phyloP scores from a whole-genome alignment of 169 alveolate species.

The Babesia ovata region DNA sequence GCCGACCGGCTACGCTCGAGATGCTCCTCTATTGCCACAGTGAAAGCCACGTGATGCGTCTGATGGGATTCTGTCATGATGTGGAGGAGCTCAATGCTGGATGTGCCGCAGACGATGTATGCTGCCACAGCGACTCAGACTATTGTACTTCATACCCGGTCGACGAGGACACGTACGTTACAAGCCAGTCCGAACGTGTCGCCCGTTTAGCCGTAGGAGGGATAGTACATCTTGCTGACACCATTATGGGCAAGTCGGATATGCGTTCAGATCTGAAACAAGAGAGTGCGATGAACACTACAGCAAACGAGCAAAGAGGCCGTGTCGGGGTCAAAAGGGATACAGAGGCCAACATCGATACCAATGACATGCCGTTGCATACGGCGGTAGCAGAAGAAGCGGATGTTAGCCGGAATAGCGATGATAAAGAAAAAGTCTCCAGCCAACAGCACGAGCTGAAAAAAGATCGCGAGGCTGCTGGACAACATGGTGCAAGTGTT shows the following conservation, averaged over 20 bases:
- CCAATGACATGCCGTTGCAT: too few species aligned
- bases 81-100: not conserved
- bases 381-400: not conserved
- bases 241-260: slow-evolving; percentile 25
- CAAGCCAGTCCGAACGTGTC: slow-evolving; percentile 65
- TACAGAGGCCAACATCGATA: too few species aligned
- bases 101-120: not conserved
- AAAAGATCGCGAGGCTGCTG: not conserved
- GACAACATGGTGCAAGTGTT: not conserved
- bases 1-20: slow-evolving; percentile 6
- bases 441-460: not conserved
- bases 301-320: not conserved
- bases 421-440: not conserved
- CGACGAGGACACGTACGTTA: slow-evolving; percentile 66
- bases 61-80: slow-evolving; percentile 15
- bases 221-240: slow-evolving; percentile 59
- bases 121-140: not conserved
- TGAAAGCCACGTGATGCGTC: slow-evolving; percentile 18
- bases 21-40: slow-evolving; percentile 47
- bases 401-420: not conserved
- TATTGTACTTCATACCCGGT: slow-evolving; percentile 17
- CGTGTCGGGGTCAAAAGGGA: too few species aligned
- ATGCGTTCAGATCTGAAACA: not conserved
- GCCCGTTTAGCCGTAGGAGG: slow-evolving; percentile 75
- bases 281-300: not conserved